A percentile compares a stretch with the other conserved stretches of the same genome.
Evolutionary conservation across 2,329 filamentous ascomycete genomes (phyloP).

Genomic region (Botryosphaeria dothidea): DNA sequence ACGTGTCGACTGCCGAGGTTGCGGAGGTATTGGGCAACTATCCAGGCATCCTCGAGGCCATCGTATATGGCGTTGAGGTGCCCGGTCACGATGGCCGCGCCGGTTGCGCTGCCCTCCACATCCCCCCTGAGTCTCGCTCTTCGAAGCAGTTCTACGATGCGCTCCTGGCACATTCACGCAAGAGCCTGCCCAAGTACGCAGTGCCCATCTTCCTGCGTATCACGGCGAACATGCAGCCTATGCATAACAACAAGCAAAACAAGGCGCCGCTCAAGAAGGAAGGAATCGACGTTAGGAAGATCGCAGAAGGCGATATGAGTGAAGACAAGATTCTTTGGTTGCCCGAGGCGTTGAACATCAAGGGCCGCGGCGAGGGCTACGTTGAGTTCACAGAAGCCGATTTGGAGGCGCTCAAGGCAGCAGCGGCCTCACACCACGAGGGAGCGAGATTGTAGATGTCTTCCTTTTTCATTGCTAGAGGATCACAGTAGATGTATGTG

Average conservation of each 20-base stretch:
- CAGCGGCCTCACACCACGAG: constrained; percentile 1
- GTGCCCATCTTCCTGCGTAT: constrained; percentile 73
- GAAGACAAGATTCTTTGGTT: constrained; percentile 31
- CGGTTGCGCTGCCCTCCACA: constrained; percentile 49
- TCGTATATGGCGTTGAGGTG: constrained; percentile 51
- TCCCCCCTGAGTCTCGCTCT: not conserved
- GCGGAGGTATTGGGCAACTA: constrained; percentile 48
- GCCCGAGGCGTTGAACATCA: constrained; percentile 29
- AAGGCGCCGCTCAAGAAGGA: constrained; percentile 70
- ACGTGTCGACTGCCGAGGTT: constrained; percentile 52
- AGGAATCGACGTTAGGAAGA: constrained; percentile 61
- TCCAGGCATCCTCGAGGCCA: constrained; percentile 48
- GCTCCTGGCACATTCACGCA: constrained; percentile 48
- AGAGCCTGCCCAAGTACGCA: constrained; percentile 69
- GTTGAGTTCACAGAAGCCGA: constrained; percentile 11
- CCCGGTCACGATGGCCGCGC: constrained; percentile 57
- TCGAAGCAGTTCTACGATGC: not conserved
- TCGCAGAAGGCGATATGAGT: constrained; percentile 43
- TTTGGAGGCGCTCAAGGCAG: not conserved
- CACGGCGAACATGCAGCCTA: constrained; percentile 59
- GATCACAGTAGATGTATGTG: not conserved
- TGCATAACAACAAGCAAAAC: constrained; percentile 80
- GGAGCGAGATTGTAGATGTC: not conserved
- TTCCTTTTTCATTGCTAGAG: not conserved
- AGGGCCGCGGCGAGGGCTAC: not conserved